Percentiles rank a stretch among this genome's conserved stretches.
Conservation (phyloP, 768 basidiomycete genomes). For the Gymnopilus dilepis region DNA sequence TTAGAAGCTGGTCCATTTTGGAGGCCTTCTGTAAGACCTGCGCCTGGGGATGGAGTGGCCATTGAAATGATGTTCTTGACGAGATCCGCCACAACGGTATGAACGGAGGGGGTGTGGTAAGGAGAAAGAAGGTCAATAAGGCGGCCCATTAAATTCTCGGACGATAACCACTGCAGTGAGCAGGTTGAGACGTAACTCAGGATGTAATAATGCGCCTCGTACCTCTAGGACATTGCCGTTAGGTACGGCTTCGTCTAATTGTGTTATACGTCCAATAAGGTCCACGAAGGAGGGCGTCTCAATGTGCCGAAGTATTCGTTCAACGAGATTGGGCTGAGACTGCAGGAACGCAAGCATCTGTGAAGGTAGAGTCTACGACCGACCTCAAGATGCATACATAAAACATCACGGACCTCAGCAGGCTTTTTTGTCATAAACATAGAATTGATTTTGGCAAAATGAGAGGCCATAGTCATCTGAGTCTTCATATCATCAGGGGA, state of each 20-base stretch:
- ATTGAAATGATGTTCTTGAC: conserved; percentile 95
- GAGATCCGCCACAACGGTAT: conserved; percentile 87
- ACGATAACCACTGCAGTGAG: conserved; percentile 79
- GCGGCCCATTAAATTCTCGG: conserved; percentile 80
- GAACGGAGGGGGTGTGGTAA: conserved; percentile 71
- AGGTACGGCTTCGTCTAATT: conserved; percentile 83
- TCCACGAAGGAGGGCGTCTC: conserved; percentile 93
- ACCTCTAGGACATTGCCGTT: conserved; percentile 89
- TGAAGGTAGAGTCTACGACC: conserved; percentile 32
- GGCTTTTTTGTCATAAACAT: conserved; percentile 89
- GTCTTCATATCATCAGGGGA: conserved; percentile 87
- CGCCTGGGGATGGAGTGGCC: conserved; percentile 85
- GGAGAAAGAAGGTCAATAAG: conserved; percentile 87
- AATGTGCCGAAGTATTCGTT: conserved; percentile 83
- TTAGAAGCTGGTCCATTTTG: conserved; percentile 81
- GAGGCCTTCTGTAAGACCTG: conserved; percentile 71
- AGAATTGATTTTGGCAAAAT: conserved; percentile 94
- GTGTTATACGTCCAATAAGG: conserved; percentile 86
- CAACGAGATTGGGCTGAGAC: conserved; percentile 78
- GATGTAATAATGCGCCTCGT: conserved; percentile 42
- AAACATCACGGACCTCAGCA: conserved; percentile 69
- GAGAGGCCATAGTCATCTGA: conserved; percentile 85
- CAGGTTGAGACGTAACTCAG: conserved; percentile 20
- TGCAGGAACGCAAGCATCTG: conserved; percentile 95
- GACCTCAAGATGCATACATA: conserved; percentile 32